These are phyloP conservation scores for Marsdenia floribunda DNA, from an alignment of 257 asterid species.

Conservation along the genomic window DNA sequence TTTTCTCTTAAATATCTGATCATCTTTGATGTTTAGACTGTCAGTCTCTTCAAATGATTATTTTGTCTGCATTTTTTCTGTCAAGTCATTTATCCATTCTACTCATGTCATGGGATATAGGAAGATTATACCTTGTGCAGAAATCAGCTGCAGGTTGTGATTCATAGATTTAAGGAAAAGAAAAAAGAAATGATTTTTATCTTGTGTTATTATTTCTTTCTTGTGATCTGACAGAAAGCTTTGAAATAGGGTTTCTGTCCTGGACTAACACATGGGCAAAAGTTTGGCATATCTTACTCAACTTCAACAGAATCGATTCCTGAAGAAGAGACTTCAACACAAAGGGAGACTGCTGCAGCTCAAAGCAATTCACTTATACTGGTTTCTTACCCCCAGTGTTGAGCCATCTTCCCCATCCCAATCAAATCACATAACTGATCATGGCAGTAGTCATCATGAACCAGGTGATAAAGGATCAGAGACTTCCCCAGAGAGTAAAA, in stretches of 20 bases:
- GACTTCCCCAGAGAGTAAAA: slow-evolving; percentile 10
- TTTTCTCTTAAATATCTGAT: neutral
- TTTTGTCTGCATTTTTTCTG: neutral
- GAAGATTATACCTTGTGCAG: neutral
- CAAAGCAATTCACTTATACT: slow-evolving; percentile 33
- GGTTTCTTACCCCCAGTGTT: slow-evolving; percentile 30
- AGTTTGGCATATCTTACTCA: slow-evolving; percentile 63
- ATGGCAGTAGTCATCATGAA: slow-evolving; percentile 18
- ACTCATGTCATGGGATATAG: neutral
- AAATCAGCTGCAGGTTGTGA: neutral
- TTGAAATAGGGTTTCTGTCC: slow-evolving; percentile 80
- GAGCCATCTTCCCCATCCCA: slow-evolving; percentile 18
- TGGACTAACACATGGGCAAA: slow-evolving; percentile 76
- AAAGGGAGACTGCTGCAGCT: slow-evolving; percentile 26
- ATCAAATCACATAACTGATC: slow-evolving; percentile 31
- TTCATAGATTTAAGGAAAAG: neutral
- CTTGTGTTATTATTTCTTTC: neutral
- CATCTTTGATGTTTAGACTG: too few species aligned
- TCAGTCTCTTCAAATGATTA: too few species aligned
- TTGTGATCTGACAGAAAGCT: slow-evolving; percentile 5
- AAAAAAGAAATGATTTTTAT: neutral
- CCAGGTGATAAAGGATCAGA: slow-evolving; percentile 10
- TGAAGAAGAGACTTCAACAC: slow-evolving; percentile 38
- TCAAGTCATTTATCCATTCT: neutral
- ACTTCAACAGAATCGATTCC: slow-evolving; percentile 29